phyloP scores from a whole-genome alignment of 371 early-diverging fungal genomes.

The Rhizopus arrhizus region DNA sequence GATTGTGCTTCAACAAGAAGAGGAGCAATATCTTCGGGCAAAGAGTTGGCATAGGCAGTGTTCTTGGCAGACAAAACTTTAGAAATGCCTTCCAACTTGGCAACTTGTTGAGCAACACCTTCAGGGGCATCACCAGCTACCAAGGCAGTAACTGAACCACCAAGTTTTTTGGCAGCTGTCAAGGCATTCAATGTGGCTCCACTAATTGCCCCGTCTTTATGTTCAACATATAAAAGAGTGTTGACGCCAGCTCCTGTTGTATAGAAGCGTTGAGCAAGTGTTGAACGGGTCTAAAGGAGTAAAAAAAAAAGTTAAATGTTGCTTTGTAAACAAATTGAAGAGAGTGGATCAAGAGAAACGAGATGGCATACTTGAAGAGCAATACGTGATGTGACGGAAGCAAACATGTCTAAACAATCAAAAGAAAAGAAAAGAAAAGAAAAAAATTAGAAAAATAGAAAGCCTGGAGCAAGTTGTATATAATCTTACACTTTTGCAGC shows the following conservation, averaged over 20 bases:
- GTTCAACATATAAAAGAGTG: conserved; percentile 89
- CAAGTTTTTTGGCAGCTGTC: conserved; percentile 82
- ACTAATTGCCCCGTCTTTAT: conserved; percentile 75
- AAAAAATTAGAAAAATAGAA: conserved; percentile 14
- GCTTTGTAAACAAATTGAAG: not conserved
- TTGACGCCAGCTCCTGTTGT: conserved; percentile 63
- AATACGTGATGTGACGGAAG: conserved; percentile 34
- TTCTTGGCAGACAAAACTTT: conserved; percentile 87
- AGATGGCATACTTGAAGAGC: conserved; percentile 30
- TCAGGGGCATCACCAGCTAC: conserved; percentile 85
- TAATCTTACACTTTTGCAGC: not conserved
- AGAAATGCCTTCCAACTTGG: conserved; percentile 73
- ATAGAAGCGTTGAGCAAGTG: conserved; percentile 57
- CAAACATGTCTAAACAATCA: conserved; percentile 13
- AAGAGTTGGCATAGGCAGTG: conserved; percentile 73
- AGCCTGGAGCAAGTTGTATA: conserved; percentile 16
- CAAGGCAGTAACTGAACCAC: conserved; percentile 83
- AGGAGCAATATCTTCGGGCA: conserved; percentile 85
- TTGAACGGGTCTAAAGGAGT: conserved; percentile 39
- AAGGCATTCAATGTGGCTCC: conserved; percentile 86
- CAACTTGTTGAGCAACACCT: conserved; percentile 68
- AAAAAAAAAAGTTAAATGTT: not conserved
- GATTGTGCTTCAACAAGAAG: conserved; percentile 76
- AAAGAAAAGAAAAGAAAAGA: conserved; percentile 2
- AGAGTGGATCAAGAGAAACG: not conserved